Base-by-base conservation (phyloP, 306 rosid genomes). In the Notholithocarpus densiflorus region DNA sequence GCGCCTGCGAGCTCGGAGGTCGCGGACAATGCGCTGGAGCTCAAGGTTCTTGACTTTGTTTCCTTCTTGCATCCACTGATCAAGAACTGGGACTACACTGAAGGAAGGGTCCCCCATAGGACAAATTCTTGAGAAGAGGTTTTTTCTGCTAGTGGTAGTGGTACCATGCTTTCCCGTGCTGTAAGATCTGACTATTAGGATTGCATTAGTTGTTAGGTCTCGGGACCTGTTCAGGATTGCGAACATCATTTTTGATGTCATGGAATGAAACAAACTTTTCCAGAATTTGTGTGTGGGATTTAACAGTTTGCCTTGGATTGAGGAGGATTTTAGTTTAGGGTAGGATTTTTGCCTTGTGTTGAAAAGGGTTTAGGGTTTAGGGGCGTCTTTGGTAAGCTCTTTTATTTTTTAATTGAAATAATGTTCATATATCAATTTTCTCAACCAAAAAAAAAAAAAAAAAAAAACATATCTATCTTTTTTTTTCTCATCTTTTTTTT, bases 61-160 rank as follows among this genome's bases (percentile, higher is more conserved):
- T 24, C 91, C 92, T 80, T 91, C 84, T 64, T 59, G 20, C 71
- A 85, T 40, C 95, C 95, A 92, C 53, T 71, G 77, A 32, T 90
- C 92, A 79, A 92, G 91, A 77, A 89, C 79, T 21, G 92, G 92
- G 15, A 59, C 76, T 4, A 90, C 17, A 79, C 79, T 90, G 62
- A 87, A n/a, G 1, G 88, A 88, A 78, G 95, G 95, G 70, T 87
- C 78, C 6, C 95, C 89, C 9, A 87, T 81, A 56, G 90, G 95
- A 70, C 90, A 86, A 65, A 92, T 90, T 83, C 89, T 81, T 0
- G 87, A 82, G 80, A 54, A 82, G 55, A 90, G 92, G 76, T 84
- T 87, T 64, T 54, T 84, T 9, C 83, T 56, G 37, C 54, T 10
- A 48, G 74, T 21, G 40, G 72, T 31, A 34, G 74, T 26, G 40